A percentile compares a stretch with the other conserved stretches of the same genome.
Evolutionary conservation across 441 rosid genomes (phyloP).

Genomic region (Brassica balearica): DNA sequence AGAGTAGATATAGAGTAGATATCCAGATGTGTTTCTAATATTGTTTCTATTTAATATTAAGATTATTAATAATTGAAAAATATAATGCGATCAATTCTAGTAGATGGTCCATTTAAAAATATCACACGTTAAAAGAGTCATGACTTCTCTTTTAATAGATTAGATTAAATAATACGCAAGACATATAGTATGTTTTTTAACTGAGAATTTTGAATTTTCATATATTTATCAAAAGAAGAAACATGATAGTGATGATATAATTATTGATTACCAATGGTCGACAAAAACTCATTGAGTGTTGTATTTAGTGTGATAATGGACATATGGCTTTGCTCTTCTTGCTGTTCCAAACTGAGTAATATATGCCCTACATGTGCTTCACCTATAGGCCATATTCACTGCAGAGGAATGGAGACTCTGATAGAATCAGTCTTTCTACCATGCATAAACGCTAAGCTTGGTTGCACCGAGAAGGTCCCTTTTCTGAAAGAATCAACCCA

Average conservation of each 20-base stretch:
- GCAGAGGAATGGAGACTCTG: constrained; percentile 62
- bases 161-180: background rate
- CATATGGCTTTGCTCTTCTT: background rate
- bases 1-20: too few species aligned
- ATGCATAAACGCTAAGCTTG: constrained; percentile 51
- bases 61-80: too few species aligned
- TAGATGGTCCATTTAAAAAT: too few species aligned
- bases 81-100: too few species aligned
- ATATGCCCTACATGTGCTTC: background rate
- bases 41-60: too few species aligned
- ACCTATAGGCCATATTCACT: background rate
- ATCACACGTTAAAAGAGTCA: too few species aligned
- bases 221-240: constrained; percentile 5
- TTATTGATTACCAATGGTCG: background rate
- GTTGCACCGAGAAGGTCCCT: constrained; percentile 47
- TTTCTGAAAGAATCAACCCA: constrained; percentile 49
- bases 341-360: background rate
- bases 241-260: background rate
- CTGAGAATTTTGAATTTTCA: background rate
- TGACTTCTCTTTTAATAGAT: too few species aligned
- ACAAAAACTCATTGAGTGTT: background rate
- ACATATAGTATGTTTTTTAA: background rate
- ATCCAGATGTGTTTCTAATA: too few species aligned
- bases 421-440: constrained; percentile 50
- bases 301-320: background rate